Conservation (phyloP, 768 basidiomycete species). For the Melanogaster broomeanus region DNA sequence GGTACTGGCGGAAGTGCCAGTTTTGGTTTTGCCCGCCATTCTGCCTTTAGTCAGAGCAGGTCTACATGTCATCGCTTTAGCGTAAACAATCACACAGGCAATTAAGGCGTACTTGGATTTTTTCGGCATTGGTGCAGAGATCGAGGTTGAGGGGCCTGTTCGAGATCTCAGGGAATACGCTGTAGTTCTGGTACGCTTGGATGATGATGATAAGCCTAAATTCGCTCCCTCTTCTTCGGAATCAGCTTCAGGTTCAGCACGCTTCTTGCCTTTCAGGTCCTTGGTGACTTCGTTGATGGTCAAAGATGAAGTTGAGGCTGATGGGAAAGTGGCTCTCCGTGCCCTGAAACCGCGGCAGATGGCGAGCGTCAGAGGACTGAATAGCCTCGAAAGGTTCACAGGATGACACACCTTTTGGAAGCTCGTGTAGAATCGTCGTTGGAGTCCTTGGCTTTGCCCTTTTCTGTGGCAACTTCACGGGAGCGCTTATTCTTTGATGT, state of each 20-base stretch:
- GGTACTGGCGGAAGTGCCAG: conserved; percentile 58
- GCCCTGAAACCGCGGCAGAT: conserved; percentile 46
- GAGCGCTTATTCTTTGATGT: conserved; percentile 49
- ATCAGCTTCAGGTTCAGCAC: conserved; percentile 70
- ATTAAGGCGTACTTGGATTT: conserved; percentile 58
- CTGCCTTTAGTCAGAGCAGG: conserved; percentile 59
- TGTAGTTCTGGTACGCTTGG: conserved; percentile 63
- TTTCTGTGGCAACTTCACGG: conserved; percentile 50
- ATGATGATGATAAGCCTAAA: conserved; percentile 46
- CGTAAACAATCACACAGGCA: conserved; percentile 7
- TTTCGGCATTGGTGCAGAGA: conserved; percentile 66
- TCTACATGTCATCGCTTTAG: conserved; percentile 31
- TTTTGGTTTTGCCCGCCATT: conserved; percentile 56
- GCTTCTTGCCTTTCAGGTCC: conserved; percentile 91
- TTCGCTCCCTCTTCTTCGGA: conserved; percentile 66
- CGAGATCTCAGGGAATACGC: conserved; percentile 71
- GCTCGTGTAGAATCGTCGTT: conserved; percentile 51
- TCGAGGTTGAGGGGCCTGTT: conserved; percentile 41
- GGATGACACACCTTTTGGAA: conserved; percentile 62
- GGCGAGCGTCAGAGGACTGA: conserved; percentile 27
- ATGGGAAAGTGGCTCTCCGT: conserved; percentile 55
- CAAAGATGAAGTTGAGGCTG: conserved; percentile 42
- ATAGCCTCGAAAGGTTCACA: conserved; percentile 29
- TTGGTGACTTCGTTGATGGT: conserved; percentile 75
- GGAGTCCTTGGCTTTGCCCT: conserved; percentile 67